These are phyloP conservation scores for Gigaspora rosea DNA, from an alignment of 192 early-diverging fungal genomes.

Conservation along the genomic window DNA sequence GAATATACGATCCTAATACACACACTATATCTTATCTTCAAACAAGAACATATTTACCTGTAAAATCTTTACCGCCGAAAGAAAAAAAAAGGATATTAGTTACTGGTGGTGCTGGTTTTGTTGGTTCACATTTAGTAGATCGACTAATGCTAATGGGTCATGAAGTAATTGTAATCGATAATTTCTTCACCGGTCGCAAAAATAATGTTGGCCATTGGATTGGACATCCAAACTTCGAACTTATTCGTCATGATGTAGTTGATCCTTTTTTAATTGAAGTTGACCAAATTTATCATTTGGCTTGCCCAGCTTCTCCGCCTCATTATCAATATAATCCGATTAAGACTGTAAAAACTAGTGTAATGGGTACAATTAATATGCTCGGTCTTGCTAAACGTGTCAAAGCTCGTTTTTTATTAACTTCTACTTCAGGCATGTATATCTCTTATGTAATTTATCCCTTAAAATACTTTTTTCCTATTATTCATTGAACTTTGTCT, in stretches of 20 bases:
- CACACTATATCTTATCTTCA: slow-evolving; percentile 49
- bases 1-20: slow-evolving; percentile 30
- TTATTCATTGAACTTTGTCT: too few species aligned
- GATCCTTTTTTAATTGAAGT: slow-evolving; percentile 84
- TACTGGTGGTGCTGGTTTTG: slow-evolving; percentile 88
- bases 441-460: slow-evolving; percentile 12
- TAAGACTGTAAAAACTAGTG: slow-evolving; percentile 82
- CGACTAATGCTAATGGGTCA: slow-evolving; percentile 82
- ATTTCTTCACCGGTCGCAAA: slow-evolving; percentile 79
- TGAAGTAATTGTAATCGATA: slow-evolving; percentile 77
- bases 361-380: slow-evolving; percentile 89
- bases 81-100: slow-evolving; percentile 76
- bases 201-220: slow-evolving; percentile 82
- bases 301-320: slow-evolving; percentile 83
- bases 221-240: slow-evolving; percentile 79
- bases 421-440: slow-evolving; percentile 73
- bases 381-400: slow-evolving; percentile 78
- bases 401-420: slow-evolving; percentile 76
- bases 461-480: too few species aligned
- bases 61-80: slow-evolving; percentile 51
- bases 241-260: slow-evolving; percentile 81
- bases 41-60: slow-evolving; percentile 54
- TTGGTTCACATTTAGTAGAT: slow-evolving; percentile 82
- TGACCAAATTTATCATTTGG: slow-evolving; percentile 85
- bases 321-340: slow-evolving; percentile 88